Evolutionary conservation across 225 moss, liverwort and hornwort genomes (phyloP).

Genomic region (Sphagnum tenellum): DNA sequence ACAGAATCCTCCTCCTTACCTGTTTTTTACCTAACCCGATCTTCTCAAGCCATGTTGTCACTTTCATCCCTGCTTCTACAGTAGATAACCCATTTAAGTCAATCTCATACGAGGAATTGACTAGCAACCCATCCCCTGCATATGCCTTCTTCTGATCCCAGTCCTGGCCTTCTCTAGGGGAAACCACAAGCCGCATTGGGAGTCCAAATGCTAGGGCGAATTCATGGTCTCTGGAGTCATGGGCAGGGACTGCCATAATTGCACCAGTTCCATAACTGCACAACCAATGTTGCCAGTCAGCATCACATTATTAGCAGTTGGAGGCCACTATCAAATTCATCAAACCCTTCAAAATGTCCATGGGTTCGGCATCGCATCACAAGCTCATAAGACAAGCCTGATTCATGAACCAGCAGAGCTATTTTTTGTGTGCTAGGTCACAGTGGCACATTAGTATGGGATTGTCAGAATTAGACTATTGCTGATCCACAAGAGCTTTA

Average conservation of each 20-base stretch:
- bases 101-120: conserved; percentile 69
- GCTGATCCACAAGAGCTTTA: no score
- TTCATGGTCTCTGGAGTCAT: conserved; percentile 86
- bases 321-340: no score
- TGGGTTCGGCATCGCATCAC: no score
- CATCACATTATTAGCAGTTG: no score
- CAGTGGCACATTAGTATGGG: no score
- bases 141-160: conserved; percentile 54
- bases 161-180: conserved; percentile 29
- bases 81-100: conserved; percentile 65
- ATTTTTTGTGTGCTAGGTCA: no score
- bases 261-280: conserved; percentile 97
- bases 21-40: conserved; percentile 68
- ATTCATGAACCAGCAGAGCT: no score
- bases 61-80: conserved; percentile 48
- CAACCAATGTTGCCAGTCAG: no score
- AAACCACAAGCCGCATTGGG: conserved; percentile 76
- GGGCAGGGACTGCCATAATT: conserved; percentile 97
- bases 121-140: conserved; percentile 55
- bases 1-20: conserved; percentile 23
- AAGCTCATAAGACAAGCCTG: no score
- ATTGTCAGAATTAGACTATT: no score
- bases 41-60: conserved; percentile 66
- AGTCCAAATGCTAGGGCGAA: conserved; percentile 73
- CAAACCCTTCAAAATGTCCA: no score